Conservation (phyloP, 2,329 filamentous ascomycete genomes). For the Diplocarpon rosae region DNA sequence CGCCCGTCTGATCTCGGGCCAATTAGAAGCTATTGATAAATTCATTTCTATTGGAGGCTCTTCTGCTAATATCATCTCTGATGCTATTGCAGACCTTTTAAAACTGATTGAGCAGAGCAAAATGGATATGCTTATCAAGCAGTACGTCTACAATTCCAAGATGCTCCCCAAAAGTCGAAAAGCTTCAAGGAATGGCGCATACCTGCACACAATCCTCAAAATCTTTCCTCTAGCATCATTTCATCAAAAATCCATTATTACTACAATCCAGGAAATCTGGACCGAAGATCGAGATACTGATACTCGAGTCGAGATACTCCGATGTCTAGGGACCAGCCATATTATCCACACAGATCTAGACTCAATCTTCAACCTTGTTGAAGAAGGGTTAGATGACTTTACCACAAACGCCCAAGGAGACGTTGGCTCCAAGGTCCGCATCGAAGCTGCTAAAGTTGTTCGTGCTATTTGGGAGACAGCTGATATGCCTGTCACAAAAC, state of each 20-base stretch:
- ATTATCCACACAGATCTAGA: constrained; percentile 21
- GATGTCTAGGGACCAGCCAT: constrained; percentile 39
- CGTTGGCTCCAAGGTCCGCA: constrained; percentile 73
- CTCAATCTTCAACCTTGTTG: constrained; percentile 27
- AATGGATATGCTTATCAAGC: neutral
- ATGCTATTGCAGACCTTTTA: constrained; percentile 37
- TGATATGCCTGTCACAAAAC: constrained; percentile 2
- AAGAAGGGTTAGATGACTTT: constrained; percentile 70
- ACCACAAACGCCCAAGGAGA: constrained; percentile 84
- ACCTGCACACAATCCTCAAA: constrained; percentile 6
- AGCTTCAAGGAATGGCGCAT: neutral
- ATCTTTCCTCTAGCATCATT: neutral
- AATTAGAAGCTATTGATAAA: constrained; percentile 28
- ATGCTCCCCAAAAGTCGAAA: neutral
- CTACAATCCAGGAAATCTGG: constrained; percentile 9
- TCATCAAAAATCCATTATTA: neutral
- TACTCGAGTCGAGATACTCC: constrained; percentile 42
- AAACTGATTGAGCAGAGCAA: neutral
- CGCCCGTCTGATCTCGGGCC: neutral
- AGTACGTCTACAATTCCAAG: neutral
- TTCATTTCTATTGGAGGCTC: constrained; percentile 39
- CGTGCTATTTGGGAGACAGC: constrained; percentile 1
- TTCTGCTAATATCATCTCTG: constrained; percentile 37
- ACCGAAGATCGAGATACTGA: constrained; percentile 34
- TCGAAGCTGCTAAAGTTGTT: constrained; percentile 59